Evolutionary conservation across 2,329 filamentous ascomycete species (phyloP).

Genomic region (Colletotrichum horii): DNA sequence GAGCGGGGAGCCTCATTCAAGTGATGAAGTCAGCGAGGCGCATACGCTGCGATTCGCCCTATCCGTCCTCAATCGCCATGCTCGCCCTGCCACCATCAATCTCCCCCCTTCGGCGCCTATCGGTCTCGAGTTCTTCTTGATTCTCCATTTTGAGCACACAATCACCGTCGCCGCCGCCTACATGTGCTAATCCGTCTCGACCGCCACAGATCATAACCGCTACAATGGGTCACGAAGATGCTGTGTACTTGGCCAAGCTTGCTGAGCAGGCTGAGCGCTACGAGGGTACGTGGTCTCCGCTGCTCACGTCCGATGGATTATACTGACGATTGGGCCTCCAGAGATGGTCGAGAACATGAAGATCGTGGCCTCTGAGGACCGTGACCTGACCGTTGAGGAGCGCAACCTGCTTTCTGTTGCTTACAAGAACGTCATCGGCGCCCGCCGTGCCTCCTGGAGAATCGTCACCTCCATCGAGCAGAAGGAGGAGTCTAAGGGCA

Average conservation of each 20-base stretch:
- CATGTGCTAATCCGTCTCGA: conserved; percentile 10
- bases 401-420: conserved; percentile 96
- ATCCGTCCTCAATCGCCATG: background rate
- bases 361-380: conserved; percentile 88
- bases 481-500: conserved; percentile 99
- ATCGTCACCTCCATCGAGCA: conserved; percentile 99
- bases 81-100: background rate
- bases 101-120: background rate
- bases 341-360: conserved; percentile 99
- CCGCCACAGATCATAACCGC: conserved; percentile 34
- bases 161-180: background rate
- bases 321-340: conserved; percentile 42
- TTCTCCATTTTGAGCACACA: background rate
- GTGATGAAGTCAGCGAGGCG: conserved; percentile 24
- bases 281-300: conserved; percentile 73
- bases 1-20: conserved; percentile 21
- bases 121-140: background rate
- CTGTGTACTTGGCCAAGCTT: conserved; percentile 99
- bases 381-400: conserved; percentile 88
- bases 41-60: conserved; percentile 12
- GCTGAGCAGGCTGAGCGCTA: conserved; percentile 99
- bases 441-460: conserved; percentile 96
- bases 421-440: conserved; percentile 99
- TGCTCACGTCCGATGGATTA: background rate
- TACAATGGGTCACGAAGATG: conserved; percentile 99